phyloP scores from a whole-genome alignment of 768 basidiomycete species.

The Auriscalpium vulgare region DNA sequence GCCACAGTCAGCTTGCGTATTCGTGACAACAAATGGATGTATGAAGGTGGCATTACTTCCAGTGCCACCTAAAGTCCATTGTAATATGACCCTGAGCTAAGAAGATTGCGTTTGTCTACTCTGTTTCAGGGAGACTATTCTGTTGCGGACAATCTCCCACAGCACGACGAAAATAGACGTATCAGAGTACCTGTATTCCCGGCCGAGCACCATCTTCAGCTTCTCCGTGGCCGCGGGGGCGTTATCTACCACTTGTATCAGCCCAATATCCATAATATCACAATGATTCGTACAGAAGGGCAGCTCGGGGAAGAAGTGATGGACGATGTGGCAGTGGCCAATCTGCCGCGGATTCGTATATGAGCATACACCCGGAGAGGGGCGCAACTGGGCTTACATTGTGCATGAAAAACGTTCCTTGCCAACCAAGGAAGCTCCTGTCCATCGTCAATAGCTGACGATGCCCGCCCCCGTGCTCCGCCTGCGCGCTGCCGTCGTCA shows the following conservation, averaged over 20 bases:
- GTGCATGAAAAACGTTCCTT: slow-evolving; percentile 22
- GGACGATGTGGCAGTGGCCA: slow-evolving; percentile 21
- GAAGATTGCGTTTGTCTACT: too few species aligned
- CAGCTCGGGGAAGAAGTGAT: slow-evolving; percentile 21
- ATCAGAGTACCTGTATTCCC: neutral
- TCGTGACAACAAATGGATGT: too few species aligned
- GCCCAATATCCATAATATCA: too few species aligned
- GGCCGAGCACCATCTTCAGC: neutral
- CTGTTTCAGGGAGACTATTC: too few species aligned
- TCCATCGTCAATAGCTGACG: slow-evolving; percentile 13
- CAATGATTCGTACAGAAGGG: slow-evolving; percentile 4
- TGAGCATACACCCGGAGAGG: too few species aligned
- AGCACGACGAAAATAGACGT: neutral
- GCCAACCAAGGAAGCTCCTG: slow-evolving; percentile 20
- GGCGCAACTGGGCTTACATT: too few species aligned
- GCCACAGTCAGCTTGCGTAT: too few species aligned
- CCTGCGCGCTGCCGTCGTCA: too few species aligned
- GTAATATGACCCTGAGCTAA: too few species aligned
- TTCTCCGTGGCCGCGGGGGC: neutral
- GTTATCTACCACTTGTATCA: neutral
- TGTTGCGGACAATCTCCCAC: neutral
- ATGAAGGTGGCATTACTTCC: too few species aligned
- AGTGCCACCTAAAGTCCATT: too few species aligned
- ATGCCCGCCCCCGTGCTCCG: neutral
- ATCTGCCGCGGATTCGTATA: slow-evolving; percentile 1